Percentiles rank a stretch among this genome's conserved stretches.
These are phyloP conservation scores for Globisporangium heterothallicum DNA, from an alignment of 352 stramenopile species.

Conservation along the genomic window DNA sequence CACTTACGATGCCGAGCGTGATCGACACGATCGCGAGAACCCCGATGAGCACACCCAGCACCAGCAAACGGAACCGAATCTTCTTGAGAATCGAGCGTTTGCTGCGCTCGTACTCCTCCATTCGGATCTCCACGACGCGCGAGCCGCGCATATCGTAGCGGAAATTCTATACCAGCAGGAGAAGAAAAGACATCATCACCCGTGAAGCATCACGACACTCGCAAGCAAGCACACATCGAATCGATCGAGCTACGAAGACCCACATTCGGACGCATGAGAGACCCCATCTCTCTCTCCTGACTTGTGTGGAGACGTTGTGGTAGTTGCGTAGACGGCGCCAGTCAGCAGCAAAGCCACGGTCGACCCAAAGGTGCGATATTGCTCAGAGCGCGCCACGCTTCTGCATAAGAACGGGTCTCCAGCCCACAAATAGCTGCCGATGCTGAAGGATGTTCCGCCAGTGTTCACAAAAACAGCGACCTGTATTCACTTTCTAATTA, in stretches of 20 bases:
- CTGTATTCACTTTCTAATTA: too few species aligned
- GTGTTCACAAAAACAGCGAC: too few species aligned
- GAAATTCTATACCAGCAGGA: constrained; percentile 41
- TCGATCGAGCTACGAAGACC: too few species aligned
- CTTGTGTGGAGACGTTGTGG: not conserved
- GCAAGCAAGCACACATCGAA: too few species aligned
- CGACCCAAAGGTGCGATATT: too few species aligned
- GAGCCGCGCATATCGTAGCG: constrained; percentile 50
- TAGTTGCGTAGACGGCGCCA: too few species aligned
- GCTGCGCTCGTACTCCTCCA: constrained; percentile 66
- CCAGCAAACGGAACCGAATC: constrained; percentile 58
- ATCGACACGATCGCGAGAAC: constrained; percentile 39
- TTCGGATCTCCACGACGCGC: constrained; percentile 64
- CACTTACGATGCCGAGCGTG: constrained; percentile 44
- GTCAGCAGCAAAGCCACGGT: too few species aligned
- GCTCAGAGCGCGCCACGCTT: too few species aligned
- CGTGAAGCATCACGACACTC: constrained; percentile 1
- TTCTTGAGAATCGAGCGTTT: constrained; percentile 71
- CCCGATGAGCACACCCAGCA: constrained; percentile 48
- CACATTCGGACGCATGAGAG: constrained; percentile 62
- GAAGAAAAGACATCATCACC: not conserved
- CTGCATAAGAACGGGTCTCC: constrained; percentile 1
- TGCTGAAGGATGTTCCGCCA: not conserved
- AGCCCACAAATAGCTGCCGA: constrained; percentile 4
- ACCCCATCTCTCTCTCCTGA: constrained; percentile 23